Evolutionary conservation across 1,139 yeast species (phyloP), one percentile per base, ranked within the genome.

Genomic region (Lodderomyces margitis): DNA sequence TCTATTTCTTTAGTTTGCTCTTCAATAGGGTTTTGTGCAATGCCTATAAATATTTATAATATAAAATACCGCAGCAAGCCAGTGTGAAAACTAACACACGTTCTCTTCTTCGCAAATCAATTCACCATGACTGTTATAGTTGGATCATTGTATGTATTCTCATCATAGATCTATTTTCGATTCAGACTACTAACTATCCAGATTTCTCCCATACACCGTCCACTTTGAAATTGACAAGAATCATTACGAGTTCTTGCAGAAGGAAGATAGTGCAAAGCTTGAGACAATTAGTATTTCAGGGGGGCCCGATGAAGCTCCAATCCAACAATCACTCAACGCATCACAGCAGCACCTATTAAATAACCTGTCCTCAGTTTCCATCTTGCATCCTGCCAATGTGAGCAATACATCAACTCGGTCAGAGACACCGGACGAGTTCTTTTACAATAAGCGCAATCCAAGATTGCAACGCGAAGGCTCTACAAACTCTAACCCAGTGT

Each of bases 121-220:
- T 3, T 15, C 25, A 34, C 24, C 6, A 80, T 81, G 87, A 78
- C 86, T 6, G 62, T 81, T 28, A 71, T 80, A 43, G 72, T 80
- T 34, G 87, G 80, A 21, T 75, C 86, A 23, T 62, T 81, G 83
- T 80, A 75, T 55, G 85, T 79, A 51, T 23, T 4, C 5, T 19
- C 39, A 25, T 15, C 16, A n/a, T 24, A 21, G 38, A 43, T 45
- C 39, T 37, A 47, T 3, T 11, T 11, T 20, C 15, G 20, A 9
- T 11, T 15, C 11, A 11, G 11, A 32, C 9, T 20, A 32, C 35
- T 32, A 32, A 34, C 37, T 14, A 19, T 24, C 27, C 43, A 81
- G 87, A 43, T 82, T 83, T 50, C 66, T 84, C 33, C 91, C 92
- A 3, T 80, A 81, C 53, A 81, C 91, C 2, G 86, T 82, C 27